phyloP scores from a whole-genome alignment of 2,329 filamentous ascomycete genomes.

The Alternaria novae-zelandiae region DNA sequence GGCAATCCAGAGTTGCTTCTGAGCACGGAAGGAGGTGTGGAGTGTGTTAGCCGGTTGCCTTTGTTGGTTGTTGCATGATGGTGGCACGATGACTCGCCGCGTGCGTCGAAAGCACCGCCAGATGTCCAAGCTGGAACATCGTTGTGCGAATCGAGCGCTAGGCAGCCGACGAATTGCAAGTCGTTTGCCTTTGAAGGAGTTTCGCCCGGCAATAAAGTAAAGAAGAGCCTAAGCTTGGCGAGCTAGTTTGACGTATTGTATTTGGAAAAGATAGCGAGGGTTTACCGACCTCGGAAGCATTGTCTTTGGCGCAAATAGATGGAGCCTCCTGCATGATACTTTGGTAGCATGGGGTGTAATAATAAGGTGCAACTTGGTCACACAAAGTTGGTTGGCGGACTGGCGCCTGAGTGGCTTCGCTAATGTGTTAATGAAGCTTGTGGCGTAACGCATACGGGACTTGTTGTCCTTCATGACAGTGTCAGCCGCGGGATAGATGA shows the following conservation, averaged over 20 bases:
- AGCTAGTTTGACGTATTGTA: conserved; percentile 22
- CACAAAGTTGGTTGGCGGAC: conserved; percentile 21
- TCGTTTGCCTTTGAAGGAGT: conserved; percentile 29
- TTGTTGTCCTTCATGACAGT: conserved; percentile 7
- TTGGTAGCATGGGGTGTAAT: conserved; percentile 21
- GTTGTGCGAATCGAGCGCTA: conserved; percentile 24
- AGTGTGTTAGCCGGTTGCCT: conserved; percentile 18
- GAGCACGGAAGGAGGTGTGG: conserved; percentile 5
- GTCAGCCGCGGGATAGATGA: conserved; percentile 15
- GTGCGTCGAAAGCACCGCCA: conserved; percentile 17
- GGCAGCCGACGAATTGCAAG: conserved; percentile 22
- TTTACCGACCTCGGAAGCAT: conserved; percentile 10
- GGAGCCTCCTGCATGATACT: conserved; percentile 23
- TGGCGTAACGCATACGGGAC: conserved; percentile 15
- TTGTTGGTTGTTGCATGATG: conserved; percentile 29
- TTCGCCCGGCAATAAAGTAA: conserved; percentile 24
- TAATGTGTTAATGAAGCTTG: conserved; percentile 14
- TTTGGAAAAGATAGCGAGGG: conserved; percentile 9
- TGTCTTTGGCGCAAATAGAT: conserved; percentile 22
- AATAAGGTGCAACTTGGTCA: conserved; percentile 18
- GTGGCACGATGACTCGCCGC: conserved; percentile 20
- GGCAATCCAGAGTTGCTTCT: conserved; percentile 10
- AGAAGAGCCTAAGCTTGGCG: conserved; percentile 22
- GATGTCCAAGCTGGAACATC: conserved; percentile 20
- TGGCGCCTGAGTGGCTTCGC: conserved; percentile 6